Evolutionary conservation across 2,329 filamentous ascomycete species (phyloP).

Genomic region (Basipetospora chlamydospora): DNA sequence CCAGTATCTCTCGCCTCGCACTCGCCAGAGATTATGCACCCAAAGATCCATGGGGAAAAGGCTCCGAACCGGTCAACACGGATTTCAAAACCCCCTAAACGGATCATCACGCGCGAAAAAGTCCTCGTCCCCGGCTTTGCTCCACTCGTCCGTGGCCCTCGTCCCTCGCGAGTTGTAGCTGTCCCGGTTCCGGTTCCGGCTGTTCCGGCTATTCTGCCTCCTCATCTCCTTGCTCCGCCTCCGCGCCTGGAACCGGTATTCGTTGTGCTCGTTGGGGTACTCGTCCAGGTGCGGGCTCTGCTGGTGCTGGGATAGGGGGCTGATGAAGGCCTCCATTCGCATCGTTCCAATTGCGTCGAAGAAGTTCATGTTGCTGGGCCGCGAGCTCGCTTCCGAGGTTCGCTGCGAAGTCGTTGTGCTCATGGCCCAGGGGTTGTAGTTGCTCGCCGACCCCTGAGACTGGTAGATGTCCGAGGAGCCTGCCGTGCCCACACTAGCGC

Average conservation of each 20-base stretch:
- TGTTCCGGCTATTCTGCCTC: slow-evolving; percentile 33
- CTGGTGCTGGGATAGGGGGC: slow-evolving; percentile 41
- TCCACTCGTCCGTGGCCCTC: slow-evolving; percentile 27
- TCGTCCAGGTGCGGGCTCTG: slow-evolving; percentile 30
- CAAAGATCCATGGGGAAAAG: no score
- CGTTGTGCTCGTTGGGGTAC: slow-evolving; percentile 33
- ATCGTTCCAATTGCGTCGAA: slow-evolving; percentile 84
- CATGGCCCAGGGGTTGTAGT: slow-evolving; percentile 21
- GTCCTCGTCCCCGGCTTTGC: slow-evolving; percentile 34
- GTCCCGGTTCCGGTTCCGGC: slow-evolving; percentile 39
- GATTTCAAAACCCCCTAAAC: slow-evolving; percentile 45
- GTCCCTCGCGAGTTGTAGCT: slow-evolving; percentile 32
- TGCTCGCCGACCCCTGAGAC: slow-evolving; percentile 31
- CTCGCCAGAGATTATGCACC: no score
- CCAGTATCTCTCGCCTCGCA: no score
- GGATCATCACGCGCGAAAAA: slow-evolving; percentile 41
- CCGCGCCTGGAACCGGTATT: slow-evolving; percentile 30
- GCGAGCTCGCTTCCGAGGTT: slow-evolving; percentile 41
- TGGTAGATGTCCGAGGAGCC: slow-evolving; percentile 48
- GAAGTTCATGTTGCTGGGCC: slow-evolving; percentile 41
- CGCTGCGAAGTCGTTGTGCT: slow-evolving; percentile 25
- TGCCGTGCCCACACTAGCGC: slow-evolving; percentile 40
- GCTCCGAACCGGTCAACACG: no score
- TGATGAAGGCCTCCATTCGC: slow-evolving; percentile 94
- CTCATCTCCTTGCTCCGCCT: slow-evolving; percentile 41